Evolutionary conservation across 148 eudicot genomes (phyloP).

Genomic region (Chenopodium suecicum): DNA sequence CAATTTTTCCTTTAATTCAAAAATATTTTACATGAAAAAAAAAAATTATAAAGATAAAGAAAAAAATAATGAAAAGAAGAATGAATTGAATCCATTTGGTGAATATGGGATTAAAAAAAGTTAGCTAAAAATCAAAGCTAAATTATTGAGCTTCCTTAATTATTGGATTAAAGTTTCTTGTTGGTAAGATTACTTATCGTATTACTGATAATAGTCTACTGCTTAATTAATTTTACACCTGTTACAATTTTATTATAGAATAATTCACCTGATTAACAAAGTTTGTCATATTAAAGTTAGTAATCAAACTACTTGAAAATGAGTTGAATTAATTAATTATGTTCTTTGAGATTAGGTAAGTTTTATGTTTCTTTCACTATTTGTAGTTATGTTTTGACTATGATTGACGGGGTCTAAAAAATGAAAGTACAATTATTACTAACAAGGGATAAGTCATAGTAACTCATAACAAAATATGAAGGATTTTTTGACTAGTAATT

Average conservation of each 20-base stretch:
- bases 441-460: not conserved
- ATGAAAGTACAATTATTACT: not conserved
- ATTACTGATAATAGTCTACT: not conserved
- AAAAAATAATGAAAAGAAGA: not conserved
- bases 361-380: not conserved
- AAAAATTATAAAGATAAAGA: not conserved
- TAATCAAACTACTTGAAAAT: not conserved
- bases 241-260: not conserved
- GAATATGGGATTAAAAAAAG: not conserved
- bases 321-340: not conserved
- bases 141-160: conserved; percentile 3
- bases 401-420: not conserved
- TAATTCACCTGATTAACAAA: not conserved
- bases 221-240: not conserved
- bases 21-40: not conserved
- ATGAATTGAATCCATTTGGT: not conserved
- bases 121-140: conserved; percentile 7
- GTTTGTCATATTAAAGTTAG: not conserved
- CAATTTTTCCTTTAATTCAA: not conserved
- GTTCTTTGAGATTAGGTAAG: not conserved
- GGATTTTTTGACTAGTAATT: not conserved
- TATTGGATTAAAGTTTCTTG: conserved; percentile 7
- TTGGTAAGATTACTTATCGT: not conserved
- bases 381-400: not conserved
- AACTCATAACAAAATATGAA: too few species aligned